Conservation (phyloP, 768 basidiomycete genomes). For the Tulasnella sp. region DNA sequence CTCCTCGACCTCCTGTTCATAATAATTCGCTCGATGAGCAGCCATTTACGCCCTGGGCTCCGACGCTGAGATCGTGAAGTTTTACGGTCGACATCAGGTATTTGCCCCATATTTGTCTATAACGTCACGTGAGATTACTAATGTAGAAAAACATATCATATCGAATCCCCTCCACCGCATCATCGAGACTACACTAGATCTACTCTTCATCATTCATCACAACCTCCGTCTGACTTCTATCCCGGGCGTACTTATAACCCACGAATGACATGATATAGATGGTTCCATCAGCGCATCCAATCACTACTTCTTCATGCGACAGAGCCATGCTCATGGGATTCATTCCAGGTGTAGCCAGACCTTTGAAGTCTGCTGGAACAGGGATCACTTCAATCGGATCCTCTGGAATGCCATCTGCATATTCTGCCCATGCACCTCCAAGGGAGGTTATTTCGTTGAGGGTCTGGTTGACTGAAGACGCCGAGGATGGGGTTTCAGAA, state of each 20-base stretch:
- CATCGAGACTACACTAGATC: too few species aligned
- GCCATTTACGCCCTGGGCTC: too few species aligned
- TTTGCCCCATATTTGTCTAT: too few species aligned
- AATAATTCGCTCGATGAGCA: constrained; percentile 15
- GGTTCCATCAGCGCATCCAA: constrained; percentile 82
- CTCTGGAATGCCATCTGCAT: constrained; percentile 29
- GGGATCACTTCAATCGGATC: constrained; percentile 29
- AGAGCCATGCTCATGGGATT: constrained; percentile 92
- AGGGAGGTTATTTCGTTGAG: constrained; percentile 48
- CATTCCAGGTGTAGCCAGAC: constrained; percentile 77
- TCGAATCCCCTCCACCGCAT: too few species aligned
- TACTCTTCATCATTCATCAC: too few species aligned
- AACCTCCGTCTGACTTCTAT: too few species aligned
- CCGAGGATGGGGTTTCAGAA: constrained; percentile 11
- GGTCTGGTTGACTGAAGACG: constrained; percentile 23
- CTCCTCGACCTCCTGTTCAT: constrained; percentile 50
- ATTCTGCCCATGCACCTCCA: constrained; percentile 60
- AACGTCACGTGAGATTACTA: too few species aligned
- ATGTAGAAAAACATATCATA: too few species aligned
- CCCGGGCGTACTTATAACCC: constrained; percentile 7
- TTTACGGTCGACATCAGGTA: too few species aligned
- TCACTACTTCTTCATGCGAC: constrained; percentile 81
- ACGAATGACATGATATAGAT: constrained; percentile 38
- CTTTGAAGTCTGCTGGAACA: constrained; percentile 56
- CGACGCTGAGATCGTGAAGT: too few species aligned